Conservation (phyloP, 192 early-diverging fungal species). For the Lobulomyces angularis region DNA sequence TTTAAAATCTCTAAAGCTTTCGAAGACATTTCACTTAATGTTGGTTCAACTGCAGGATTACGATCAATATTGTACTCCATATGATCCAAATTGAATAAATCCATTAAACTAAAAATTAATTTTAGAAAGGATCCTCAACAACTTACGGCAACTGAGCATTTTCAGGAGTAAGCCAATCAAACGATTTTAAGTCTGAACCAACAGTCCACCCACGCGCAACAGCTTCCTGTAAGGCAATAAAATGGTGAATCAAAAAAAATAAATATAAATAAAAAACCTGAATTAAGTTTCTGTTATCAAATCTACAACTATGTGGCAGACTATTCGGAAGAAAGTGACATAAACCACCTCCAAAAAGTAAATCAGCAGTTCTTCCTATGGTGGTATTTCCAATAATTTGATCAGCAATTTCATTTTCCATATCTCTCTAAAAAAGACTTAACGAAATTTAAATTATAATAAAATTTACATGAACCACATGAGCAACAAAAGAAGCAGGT, state of each 20-base stretch:
- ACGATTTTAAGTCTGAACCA: constrained; percentile 39
- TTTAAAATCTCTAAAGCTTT: constrained; percentile 72
- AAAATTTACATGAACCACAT: constrained; percentile 60
- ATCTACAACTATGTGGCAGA: constrained; percentile 55
- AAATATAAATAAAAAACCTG: too few species aligned
- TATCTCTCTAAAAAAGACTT: too few species aligned
- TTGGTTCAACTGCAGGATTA: constrained; percentile 52
- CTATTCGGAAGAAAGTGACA: constrained; percentile 78
- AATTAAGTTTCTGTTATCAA: constrained; percentile 59
- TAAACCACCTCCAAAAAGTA: constrained; percentile 82
- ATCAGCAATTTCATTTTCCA: constrained; percentile 76
- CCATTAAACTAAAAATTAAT: constrained; percentile 52
- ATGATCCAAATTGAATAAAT: constrained; percentile 71
- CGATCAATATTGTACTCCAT: constrained; percentile 91
- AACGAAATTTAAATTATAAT: too few species aligned
- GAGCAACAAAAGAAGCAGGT: constrained; percentile 51
- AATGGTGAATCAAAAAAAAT: too few species aligned
- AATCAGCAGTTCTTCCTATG: constrained; percentile 67
- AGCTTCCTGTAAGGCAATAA: constrained; percentile 32
- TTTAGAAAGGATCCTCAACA: neutral
- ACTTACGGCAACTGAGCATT: constrained; percentile 9
- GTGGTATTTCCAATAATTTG: constrained; percentile 85
- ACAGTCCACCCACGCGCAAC: constrained; percentile 53
- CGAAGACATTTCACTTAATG: constrained; percentile 68
- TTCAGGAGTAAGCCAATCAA: constrained; percentile 36